Evolutionary conservation across 1,139 yeast genomes (phyloP).

Genomic region (Sugiyamaella japonica): DNA sequence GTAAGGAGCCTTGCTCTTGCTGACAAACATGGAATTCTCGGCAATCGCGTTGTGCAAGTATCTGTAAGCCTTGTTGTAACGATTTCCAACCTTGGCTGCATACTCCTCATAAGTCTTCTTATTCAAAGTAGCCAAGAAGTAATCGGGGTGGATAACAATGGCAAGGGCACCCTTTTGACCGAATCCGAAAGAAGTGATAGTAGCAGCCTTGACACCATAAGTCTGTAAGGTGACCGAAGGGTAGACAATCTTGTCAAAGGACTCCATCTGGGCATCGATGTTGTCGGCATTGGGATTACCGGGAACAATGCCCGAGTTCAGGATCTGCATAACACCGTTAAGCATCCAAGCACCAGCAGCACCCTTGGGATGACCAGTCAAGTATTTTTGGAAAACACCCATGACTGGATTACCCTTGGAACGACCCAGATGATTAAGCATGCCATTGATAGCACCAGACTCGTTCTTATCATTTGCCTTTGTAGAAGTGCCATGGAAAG

Average conservation of each 20-base stretch:
- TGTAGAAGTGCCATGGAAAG: conserved; percentile 99
- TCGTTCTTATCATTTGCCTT: conserved; percentile 98
- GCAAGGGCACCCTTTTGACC: conserved; percentile 99
- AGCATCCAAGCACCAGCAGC: conserved; percentile 99
- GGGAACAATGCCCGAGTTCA: conserved; percentile 92
- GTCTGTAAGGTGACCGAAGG: conserved; percentile 94
- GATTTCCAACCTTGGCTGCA: conserved; percentile 65
- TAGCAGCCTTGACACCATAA: conserved; percentile 96
- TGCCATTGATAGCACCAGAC: conserved; percentile 81
- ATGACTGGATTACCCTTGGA: conserved; percentile 95
- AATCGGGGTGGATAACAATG: conserved; percentile 87
- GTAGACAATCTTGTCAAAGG: conserved; percentile 84
- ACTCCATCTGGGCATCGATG: conserved; percentile 77
- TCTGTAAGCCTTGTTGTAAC: conserved; percentile 90
- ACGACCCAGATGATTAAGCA: conserved; percentile 96
- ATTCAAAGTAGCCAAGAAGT: conserved; percentile 81
- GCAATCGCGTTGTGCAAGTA: conserved; percentile 96
- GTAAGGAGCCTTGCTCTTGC: conserved; percentile 94
- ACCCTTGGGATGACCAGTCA: conserved; percentile 99
- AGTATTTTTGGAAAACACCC: conserved; percentile 98
- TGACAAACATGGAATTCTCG: conserved; percentile 86
- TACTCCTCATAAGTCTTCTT: conserved; percentile 68
- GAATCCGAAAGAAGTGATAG: conserved; percentile 96
- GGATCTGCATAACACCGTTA: conserved; percentile 94
- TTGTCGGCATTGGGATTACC: conserved; percentile 99